Evolutionary conservation across 2,329 filamentous ascomycete species (phyloP), one percentile per base, ranked within the genome.

Genomic region (Xylariaceae sp.): DNA sequence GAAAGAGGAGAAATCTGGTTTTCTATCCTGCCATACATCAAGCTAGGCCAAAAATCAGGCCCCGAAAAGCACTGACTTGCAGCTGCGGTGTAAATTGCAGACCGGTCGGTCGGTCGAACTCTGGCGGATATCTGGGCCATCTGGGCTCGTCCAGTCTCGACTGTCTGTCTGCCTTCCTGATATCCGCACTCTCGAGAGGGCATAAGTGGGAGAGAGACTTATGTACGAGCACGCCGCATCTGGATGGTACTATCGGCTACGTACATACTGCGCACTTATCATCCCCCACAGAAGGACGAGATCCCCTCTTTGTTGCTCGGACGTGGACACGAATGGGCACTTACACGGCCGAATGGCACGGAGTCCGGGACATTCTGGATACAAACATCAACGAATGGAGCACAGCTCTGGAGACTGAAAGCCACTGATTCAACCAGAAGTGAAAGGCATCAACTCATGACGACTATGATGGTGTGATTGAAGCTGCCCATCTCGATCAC

Each of bases 71-170:
- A 57, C 56, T 49, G 55, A 57, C 59, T 37, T 62, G 61, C 61
- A 64, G 51, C 62, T 64, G 57, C 60, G 56, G 59, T 61, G 54
- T 55, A 50, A 13, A 30, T 53, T 6, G 42, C 42, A 59, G 57
- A 57, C 37, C 59, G 59, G 59, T 30, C 58, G 52, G 58, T 62
- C 62, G 52, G 58, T 62, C 62, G 59, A 56, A 51, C 48, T 59
- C 57, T 62, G 55, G 37, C 13, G 37, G 23, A 30, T 30, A 30
- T 30, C 23, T 30, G 23, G 23, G 23, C 23, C 23, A 30, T 30
- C 23, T 30, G 23, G 23, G 23, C 23, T 30, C 23, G 4, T 30
- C 23, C 23, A 30, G 23, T 30, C 23, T 30, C 5, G 23, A 5
- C 23, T 30, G 23, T 30, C 23, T 23, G 23, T 23, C 17, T 30